Evolutionary conservation across 2,329 filamentous ascomycete species (phyloP), one percentile per base, ranked within the genome.

Genomic region (Paecilomyces variotii): DNA sequence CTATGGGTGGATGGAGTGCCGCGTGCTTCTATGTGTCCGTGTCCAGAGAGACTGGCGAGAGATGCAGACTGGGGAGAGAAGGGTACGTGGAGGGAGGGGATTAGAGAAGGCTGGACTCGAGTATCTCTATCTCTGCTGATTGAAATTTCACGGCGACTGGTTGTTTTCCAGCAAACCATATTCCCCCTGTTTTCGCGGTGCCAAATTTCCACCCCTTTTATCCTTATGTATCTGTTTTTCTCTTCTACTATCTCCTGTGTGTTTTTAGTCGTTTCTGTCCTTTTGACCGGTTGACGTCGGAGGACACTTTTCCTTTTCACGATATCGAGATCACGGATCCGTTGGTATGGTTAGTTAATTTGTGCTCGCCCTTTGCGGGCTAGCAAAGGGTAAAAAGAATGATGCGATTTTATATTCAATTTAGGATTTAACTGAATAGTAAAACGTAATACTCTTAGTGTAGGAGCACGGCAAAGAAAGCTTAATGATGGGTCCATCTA

Each of bases 11-110:
- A 45, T 45, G 39, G 9, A 45, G 19, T 45, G 14, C 39, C n/a
- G 39, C n/a, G 39, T 45, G 39, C 39, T 45, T 45, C 19, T 45
- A 45, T 19, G 9, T 45, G n/a, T 45, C 39, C 39, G 4, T 45
- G 39, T 45, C 39, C 39, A 68, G 67, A 50, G 66, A 69, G 54
- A 63, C 66, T 56, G 63, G 64, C 6, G 74, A 74, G 56, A 68
- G 35, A n/a, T 45, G 39, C n/a, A 9, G n/a, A 45, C n/a, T 14
- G n/a, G n/a, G 39, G 39, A n/a, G 39, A 45, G 39, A 12, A n/a
- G 35, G 4, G 6, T n/a, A 45, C 39, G 14, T 19, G n/a, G 19
- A n/a, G 14, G 14, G 39, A 45, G 12, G 12, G 19, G 39, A 45
- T 14, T 45, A 45, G 69, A 74, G 58, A 70, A 75, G 64, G 63